Evolutionary conservation across 345 rosid genomes (phyloP).

Genomic region (Ceriops tagal): DNA sequence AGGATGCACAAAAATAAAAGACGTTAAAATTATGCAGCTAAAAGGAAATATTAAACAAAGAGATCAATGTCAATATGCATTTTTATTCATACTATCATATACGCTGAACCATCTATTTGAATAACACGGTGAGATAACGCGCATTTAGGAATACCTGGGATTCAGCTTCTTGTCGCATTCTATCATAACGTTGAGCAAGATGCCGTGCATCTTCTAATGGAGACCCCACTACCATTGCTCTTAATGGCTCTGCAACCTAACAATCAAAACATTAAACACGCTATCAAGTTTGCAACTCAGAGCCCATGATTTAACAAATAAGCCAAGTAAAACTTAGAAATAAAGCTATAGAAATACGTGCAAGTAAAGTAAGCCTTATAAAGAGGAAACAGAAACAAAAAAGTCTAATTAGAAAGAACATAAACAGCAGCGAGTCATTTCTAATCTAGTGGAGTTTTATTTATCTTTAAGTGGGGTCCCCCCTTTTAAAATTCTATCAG

Average conservation of each 20-base stretch:
- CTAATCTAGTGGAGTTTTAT: too few species aligned
- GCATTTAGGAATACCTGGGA: conserved; percentile 58
- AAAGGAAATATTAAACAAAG: not conserved
- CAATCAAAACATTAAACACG: conserved; percentile 21
- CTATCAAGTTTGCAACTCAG: conserved; percentile 8
- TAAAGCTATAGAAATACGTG: not conserved
- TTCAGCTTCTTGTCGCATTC: conserved; percentile 87
- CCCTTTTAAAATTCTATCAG: too few species aligned
- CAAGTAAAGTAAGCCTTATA: not conserved
- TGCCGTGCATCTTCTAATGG: conserved; percentile 95
- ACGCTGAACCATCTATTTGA: not conserved
- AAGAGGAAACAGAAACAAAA: too few species aligned
- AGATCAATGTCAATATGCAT: conserved; percentile 1
- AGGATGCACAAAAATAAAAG: not conserved
- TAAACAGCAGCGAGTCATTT: too few species aligned
- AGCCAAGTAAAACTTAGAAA: not conserved
- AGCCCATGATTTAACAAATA: not conserved
- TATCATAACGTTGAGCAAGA: conserved; percentile 86
- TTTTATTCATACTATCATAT: not conserved
- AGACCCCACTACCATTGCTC: conserved; percentile 92
- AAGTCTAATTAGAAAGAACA: too few species aligned
- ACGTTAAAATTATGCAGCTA: not conserved
- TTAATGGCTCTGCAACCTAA: conserved; percentile 88
- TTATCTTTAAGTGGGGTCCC: too few species aligned
- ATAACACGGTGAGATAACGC: not conserved